phyloP scores from a whole-genome alignment of 768 basidiomycete genomes.

The Chlorophyllum brunneum region DNA sequence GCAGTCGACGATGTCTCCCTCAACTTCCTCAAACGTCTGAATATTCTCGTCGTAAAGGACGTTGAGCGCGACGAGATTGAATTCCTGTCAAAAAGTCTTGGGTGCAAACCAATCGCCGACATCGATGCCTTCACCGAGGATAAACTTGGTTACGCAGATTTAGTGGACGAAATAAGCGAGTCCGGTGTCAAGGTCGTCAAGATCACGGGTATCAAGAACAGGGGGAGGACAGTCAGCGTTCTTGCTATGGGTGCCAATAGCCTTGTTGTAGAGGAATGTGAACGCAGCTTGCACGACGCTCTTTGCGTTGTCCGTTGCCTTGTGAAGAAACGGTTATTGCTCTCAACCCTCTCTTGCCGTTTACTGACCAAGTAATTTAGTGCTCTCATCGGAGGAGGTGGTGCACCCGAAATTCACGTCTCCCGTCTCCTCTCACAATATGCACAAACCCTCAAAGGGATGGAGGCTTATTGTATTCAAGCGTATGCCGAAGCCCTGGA shows the following conservation, averaged over 20 bases:
- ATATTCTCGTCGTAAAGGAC: slow-evolving; percentile 95
- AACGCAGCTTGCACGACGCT: slow-evolving; percentile 96
- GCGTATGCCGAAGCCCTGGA: slow-evolving; percentile 97
- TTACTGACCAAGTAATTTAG: slow-evolving; percentile 26
- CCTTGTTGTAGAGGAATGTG: slow-evolving; percentile 94
- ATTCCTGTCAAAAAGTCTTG: slow-evolving; percentile 91
- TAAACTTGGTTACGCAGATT: slow-evolving; percentile 94
- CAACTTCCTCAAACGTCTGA: slow-evolving; percentile 94
- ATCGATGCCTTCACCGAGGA: slow-evolving; percentile 98
- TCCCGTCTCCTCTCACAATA: slow-evolving; percentile 89
- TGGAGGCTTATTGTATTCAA: slow-evolving; percentile 99
- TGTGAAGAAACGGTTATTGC: slow-evolving; percentile 88
- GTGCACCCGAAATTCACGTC: slow-evolving; percentile 97
- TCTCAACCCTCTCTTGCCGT: background rate
- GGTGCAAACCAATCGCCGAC: slow-evolving; percentile 94
- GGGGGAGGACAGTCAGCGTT: slow-evolving; percentile 91
- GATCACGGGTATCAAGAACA: slow-evolving; percentile 92
- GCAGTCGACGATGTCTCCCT: slow-evolving; percentile 98
- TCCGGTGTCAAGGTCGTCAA: slow-evolving; percentile 88
- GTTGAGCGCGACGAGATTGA: slow-evolving; percentile 98
- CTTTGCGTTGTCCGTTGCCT: slow-evolving; percentile 98
- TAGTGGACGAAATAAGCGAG: slow-evolving; percentile 84
- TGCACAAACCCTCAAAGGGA: slow-evolving; percentile 90
- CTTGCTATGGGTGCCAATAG: slow-evolving; percentile 92
- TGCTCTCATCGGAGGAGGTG: slow-evolving; percentile 93